Percentiles rank a stretch among this genome's conserved stretches.
phyloP scores from a whole-genome alignment of 805 yeast genomes.

The Ogataea naganishii region DNA sequence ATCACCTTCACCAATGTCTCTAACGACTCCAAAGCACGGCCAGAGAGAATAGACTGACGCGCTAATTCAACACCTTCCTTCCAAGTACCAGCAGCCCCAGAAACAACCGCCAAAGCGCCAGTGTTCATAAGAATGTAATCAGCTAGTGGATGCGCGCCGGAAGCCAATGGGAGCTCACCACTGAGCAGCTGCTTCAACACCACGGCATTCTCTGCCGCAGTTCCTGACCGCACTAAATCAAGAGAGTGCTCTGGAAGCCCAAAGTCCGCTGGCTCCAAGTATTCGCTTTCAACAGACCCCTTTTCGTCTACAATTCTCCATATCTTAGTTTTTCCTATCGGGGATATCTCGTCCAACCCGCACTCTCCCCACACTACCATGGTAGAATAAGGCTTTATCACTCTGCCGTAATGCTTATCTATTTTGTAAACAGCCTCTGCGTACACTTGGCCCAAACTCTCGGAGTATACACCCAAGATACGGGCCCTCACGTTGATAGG shows the following conservation, averaged over 20 bases:
- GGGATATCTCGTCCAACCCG: slow-evolving; percentile 91
- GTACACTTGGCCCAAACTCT: slow-evolving; percentile 69
- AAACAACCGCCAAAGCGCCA: slow-evolving; percentile 76
- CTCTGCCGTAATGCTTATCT: slow-evolving; percentile 37
- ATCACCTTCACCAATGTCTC: slow-evolving; percentile 39
- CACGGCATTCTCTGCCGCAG: slow-evolving; percentile 79
- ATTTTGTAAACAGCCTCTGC: slow-evolving; percentile 72
- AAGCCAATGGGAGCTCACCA: slow-evolving; percentile 31
- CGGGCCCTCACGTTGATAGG: slow-evolving; percentile 79
- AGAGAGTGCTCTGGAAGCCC: slow-evolving; percentile 70
- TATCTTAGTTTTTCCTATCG: slow-evolving; percentile 70
- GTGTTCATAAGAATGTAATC: slow-evolving; percentile 90
- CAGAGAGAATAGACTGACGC: slow-evolving; percentile 53
- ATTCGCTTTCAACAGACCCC: slow-evolving; percentile 33
- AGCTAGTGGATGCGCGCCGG: slow-evolving; percentile 54
- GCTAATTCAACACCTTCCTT: slow-evolving; percentile 72
- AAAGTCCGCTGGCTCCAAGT: slow-evolving; percentile 66
- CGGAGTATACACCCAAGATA: slow-evolving; percentile 83
- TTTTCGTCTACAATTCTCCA: slow-evolving; percentile 57
- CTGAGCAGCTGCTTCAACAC: slow-evolving; percentile 35
- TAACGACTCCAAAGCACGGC: slow-evolving; percentile 57
- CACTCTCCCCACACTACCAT: slow-evolving; percentile 91
- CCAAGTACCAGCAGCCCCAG: slow-evolving; percentile 65
- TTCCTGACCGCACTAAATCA: slow-evolving; percentile 65
- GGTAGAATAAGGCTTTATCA: slow-evolving; percentile 27